A percentile compares a stretch with the other conserved stretches of the same genome.
Evolutionary conservation across 2,329 filamentous ascomycete species (phyloP).

Genomic region (Phoma herbarum): DNA sequence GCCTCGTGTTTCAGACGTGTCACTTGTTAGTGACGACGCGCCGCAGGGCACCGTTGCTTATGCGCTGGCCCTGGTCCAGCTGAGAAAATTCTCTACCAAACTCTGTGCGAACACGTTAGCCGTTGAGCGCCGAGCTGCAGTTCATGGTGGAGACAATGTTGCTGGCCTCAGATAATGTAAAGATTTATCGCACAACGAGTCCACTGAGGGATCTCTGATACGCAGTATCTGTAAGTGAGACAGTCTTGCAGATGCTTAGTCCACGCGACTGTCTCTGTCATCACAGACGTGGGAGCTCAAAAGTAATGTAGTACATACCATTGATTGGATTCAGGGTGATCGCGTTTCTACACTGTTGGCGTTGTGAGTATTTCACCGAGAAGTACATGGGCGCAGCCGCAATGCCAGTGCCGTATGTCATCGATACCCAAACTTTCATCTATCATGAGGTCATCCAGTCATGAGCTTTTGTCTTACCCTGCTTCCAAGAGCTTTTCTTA

Average conservation of each 20-base stretch:
- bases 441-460: slow-evolving; percentile 30
- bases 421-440: slow-evolving; percentile 33
- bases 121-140: not conserved
- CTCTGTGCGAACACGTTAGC: slow-evolving; percentile 14
- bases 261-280: slow-evolving; percentile 19
- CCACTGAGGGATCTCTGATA: slow-evolving; percentile 31
- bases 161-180: slow-evolving; percentile 8
- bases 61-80: slow-evolving; percentile 8
- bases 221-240: slow-evolving; percentile 33
- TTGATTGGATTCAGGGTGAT: not conserved
- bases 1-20: slow-evolving; percentile 16
- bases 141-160: not conserved
- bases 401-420: slow-evolving; percentile 13
- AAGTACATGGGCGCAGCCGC: slow-evolving; percentile 2
- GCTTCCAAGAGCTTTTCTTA: not conserved
- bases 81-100: slow-evolving; percentile 4
- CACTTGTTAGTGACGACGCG: slow-evolving; percentile 17
- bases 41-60: slow-evolving; percentile 10
- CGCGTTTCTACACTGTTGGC: not conserved
- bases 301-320: slow-evolving; percentile 11
- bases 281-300: slow-evolving; percentile 2
- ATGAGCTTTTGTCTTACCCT: slow-evolving; percentile 13
- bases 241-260: slow-evolving; percentile 3
- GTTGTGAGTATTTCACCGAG: not conserved
- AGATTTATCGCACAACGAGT: slow-evolving; percentile 19